Conservation (phyloP, 1,284 basidiomycete genomes). For the Chiua sp. region DNA sequence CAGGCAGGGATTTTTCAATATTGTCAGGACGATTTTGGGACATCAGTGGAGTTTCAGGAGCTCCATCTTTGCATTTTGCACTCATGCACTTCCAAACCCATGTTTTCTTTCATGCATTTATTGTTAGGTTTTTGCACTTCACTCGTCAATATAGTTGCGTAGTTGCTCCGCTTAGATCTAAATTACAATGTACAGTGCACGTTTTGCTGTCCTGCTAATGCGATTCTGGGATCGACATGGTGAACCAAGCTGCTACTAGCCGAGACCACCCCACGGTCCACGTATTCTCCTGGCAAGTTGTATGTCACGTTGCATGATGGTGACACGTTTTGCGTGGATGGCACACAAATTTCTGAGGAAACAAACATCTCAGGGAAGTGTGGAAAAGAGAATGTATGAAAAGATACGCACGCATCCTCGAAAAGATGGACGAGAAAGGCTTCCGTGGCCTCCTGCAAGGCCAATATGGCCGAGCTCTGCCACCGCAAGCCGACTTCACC, state of each 20-base stretch:
- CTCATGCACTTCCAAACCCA: conserved; percentile 12
- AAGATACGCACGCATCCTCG: conserved; percentile 86
- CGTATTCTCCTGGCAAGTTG: conserved; percentile 95
- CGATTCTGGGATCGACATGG: too few species aligned
- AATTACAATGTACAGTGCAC: conserved; percentile 33
- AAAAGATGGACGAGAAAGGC: conserved; percentile 94
- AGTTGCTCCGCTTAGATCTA: conserved; percentile 24
- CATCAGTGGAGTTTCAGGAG: conserved; percentile 13
- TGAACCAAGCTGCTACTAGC: conserved; percentile 23
- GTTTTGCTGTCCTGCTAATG: conserved; percentile 18
- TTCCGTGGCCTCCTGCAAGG: conserved; percentile 94
- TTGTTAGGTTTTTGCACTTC: conserved; percentile 9
- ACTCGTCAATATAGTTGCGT: conserved; percentile 14
- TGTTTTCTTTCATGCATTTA: conserved; percentile 15
- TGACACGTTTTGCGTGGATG: conserved; percentile 98
- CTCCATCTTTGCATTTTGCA: conserved; percentile 16
- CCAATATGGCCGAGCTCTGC: conserved; percentile 91
- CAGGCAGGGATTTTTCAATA: conserved; percentile 11
- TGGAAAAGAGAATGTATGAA: neutral
- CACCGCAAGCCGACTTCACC: conserved; percentile 77
- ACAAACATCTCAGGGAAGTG: conserved; percentile 9
- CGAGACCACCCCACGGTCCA: conserved; percentile 76
- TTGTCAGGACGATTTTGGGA: conserved; percentile 25
- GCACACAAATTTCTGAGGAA: conserved; percentile 89
- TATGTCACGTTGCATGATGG: conserved; percentile 98